Evolutionary conservation across 2,329 filamentous ascomycete species (phyloP), one percentile per base, ranked within the genome.

Genomic region (Biscogniauxia sp.): DNA sequence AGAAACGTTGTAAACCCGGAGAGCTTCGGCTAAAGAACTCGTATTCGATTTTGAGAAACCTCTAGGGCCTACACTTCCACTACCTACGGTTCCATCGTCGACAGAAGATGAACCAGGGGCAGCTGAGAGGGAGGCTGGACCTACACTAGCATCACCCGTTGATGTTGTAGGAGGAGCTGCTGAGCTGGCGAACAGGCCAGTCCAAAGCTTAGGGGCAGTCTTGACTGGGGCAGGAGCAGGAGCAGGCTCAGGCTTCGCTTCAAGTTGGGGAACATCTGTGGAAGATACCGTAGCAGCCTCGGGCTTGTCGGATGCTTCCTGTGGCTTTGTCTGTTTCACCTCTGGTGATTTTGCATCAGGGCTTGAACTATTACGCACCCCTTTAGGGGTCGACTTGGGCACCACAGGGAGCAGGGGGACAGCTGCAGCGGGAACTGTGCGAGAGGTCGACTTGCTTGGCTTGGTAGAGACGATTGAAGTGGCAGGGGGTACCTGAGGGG

Each of bases 1-100:
- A 60, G 86, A 83, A 23, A 93, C 87, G 57, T 84, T 85, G 74
- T 93, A 95, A 26, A 86, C 84, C 55, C 84, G 84, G 56, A 99
- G 82, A 41, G 91, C 91, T 68, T 97, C 91, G 3, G 70, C 72
- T 54, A 73, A 57, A 51, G 71, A 73, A 56, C 56, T 71, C 23
- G 75, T 72, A 58, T 79, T 82, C 20, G 78, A 70, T 67, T 80
- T 80, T 7, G 76, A 66, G 61, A 83, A 80, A n/a, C 66, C 68
- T 17, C 74, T 69, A 17, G 73, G 54, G 13, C 69, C 69, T 3
- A 67, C 60, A 20, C 58, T 54, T 7, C 69, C 72, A 45, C 71
- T 68, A n/a, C 54, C 62, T n/a, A 64, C 57, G 32, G 60, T 69
- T 11, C 66, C 63, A 4, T 60, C 63, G 37, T 66, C 67, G 7